Evolutionary conservation across 805 yeast genomes (phyloP), one percentile per base, ranked within the genome.

Genomic region (Nakazawaea wickerhamii): DNA sequence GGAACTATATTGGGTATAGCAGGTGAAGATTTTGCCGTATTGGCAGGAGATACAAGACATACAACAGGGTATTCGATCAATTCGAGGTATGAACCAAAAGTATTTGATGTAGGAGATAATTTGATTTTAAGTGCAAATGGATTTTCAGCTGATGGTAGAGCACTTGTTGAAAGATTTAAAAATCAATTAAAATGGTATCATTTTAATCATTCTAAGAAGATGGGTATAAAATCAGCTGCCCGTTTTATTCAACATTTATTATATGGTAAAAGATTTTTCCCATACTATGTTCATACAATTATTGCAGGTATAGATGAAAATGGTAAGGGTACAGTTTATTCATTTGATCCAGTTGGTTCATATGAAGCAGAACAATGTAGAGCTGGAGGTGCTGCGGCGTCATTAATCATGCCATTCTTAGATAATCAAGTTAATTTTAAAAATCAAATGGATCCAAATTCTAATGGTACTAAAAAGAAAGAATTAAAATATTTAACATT

Each of bases 1-100:
- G 99, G 99, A 57, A 91, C 98, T 6, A 90, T 91, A 43, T 68
- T 93, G 52, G 99, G 98, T 41, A 93, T 93, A 64, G 97, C 99
- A 1, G 99, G 99, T 39, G 86, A 88, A 61, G 97, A 93, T 64
- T 93, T 89, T 57, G 96, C 96, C 15, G 93, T 93, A 27, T 71
- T 93, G 48, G 99, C 99, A 1, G 98, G 98, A 36, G 99, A 93
- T 63, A 93, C 99, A n/a, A 83, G 99, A 70, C 95, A 85, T 57
- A 87, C 95, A 4, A 81, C 84, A 15, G 99, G 97, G 18, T 93
- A 89, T 66, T 81, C 86, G 49, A 93, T 93, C 62, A 89, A 93
- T 61, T 81, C 97, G 8, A 80, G 99, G 58, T 81, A 84, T 61
- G 93, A 87, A 61, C 93, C 95, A 33, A 90, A 88, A 63, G 85